Conservation (phyloP, 768 basidiomycete genomes). For the Suillus spraguei region DNA sequence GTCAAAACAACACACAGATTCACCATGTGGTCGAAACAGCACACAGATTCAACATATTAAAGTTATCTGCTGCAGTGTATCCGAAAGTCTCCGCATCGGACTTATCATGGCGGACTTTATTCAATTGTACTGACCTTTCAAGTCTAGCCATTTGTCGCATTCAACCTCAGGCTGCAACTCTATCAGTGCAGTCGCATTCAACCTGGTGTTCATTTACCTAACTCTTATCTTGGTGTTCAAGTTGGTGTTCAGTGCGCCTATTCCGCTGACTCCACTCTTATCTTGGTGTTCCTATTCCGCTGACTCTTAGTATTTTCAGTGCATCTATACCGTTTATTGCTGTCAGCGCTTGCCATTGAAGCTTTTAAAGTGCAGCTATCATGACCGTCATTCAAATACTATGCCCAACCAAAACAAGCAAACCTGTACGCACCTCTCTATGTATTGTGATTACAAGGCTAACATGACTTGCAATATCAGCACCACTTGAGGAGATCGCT, state of each 20-base stretch:
- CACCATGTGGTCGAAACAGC: too few species aligned
- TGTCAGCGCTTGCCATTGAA: not conserved
- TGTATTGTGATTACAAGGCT: not conserved
- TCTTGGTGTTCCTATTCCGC: not conserved
- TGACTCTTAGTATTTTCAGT: not conserved
- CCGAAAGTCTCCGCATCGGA: too few species aligned
- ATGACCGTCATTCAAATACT: not conserved
- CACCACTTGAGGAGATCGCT: not conserved
- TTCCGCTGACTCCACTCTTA: not conserved
- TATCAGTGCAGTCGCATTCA: too few species aligned
- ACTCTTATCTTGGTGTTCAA: not conserved
- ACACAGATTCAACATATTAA: too few species aligned
- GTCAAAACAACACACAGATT: too few species aligned
- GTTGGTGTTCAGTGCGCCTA: not conserved
- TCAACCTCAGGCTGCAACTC: too few species aligned
- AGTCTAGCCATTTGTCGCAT: too few species aligned
- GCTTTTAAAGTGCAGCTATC: not conserved
- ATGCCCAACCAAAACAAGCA: slow-evolving; percentile 12
- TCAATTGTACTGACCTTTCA: too few species aligned
- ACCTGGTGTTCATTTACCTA: not conserved
- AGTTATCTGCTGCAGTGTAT: too few species aligned
- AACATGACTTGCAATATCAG: not conserved
- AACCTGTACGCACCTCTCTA: not conserved
- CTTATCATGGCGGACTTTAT: too few species aligned
- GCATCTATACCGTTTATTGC: too few species aligned